Base-by-base conservation (phyloP, 805 yeast species). In the Nakazawaea ishiwadae region DNA sequence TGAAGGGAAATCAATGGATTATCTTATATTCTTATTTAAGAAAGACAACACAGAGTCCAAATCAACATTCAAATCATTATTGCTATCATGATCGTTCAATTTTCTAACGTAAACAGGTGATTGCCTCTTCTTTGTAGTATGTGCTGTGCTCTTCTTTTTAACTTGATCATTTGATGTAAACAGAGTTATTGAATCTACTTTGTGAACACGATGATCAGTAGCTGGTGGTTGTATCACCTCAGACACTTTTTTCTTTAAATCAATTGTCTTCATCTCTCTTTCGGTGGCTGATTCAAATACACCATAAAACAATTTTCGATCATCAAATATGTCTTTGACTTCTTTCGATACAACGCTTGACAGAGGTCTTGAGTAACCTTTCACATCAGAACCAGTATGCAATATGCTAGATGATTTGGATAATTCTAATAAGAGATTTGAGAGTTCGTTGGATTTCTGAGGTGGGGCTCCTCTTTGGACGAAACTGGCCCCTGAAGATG, bases 41-140 rank as follows among this genome's bases (percentile, higher is more conserved):
- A 40, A 40, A 4, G 44, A 40, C 31, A 40, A 40, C 6, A 40
- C 44, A 15, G 44, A 40, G 21, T 40, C 44, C 19, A 40, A 24
- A 30, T 40, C 44, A 19, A 40, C 39, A 15, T 34, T 35, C 12
- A 40, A 30, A 4, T 20, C 31, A 15, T 28, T 16, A 14, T 16
- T 14, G 10, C 16, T 27, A 9, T 31, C 31, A 4, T 38, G 23
- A 19, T 34, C 37, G 11, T 20, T 34, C 20, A 34, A 24, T 24
- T 34, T 34, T 14, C 15, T 34, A 7, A 34, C 37, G 15, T 34
- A 34, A 1, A 23, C 29, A 3, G 28, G 28, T 6, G 35, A 9
- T 3, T 17, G 17, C 17, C 11, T 14, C 6, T 6, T 34, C 14
- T 21, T 23, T 23, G 15, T n/a, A n/a, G n/a, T n/a, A n/a, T n/a